A percentile compares a stretch with the other conserved stretches of the same genome.
These are phyloP conservation scores for Clitocybe nebularis DNA, from an alignment of 1,284 basidiomycete species.

Conservation along the genomic window DNA sequence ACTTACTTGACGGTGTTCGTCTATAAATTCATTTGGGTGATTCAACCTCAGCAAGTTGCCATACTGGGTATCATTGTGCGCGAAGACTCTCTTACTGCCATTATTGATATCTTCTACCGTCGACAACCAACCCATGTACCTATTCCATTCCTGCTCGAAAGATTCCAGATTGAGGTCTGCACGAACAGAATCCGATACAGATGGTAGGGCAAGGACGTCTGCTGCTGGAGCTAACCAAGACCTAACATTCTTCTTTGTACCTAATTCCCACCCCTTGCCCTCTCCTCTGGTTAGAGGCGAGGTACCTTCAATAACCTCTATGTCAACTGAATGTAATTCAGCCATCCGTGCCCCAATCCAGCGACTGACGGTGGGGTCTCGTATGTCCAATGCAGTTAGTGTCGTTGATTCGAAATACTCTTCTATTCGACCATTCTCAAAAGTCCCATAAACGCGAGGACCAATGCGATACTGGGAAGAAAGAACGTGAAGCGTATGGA, in stretches of 20 bases:
- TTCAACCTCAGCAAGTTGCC: slow-evolving; percentile 84
- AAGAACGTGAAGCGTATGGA: slow-evolving; percentile 83
- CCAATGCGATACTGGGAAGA: slow-evolving; percentile 85
- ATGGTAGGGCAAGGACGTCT: slow-evolving; percentile 56
- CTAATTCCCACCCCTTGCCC: slow-evolving; percentile 53
- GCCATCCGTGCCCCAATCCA: slow-evolving; percentile 91
- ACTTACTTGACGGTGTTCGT: slow-evolving; percentile 66
- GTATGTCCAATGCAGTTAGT: slow-evolving; percentile 71
- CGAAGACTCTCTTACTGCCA: slow-evolving; percentile 65
- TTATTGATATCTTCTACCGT: slow-evolving; percentile 53
- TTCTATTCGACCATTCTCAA: slow-evolving; percentile 89
- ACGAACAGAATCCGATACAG: slow-evolving; percentile 38
- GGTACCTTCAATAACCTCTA: slow-evolving; percentile 58
- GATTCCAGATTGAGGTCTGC: slow-evolving; percentile 54
- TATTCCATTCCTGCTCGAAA: slow-evolving; percentile 64
- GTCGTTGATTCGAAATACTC: slow-evolving; percentile 89
- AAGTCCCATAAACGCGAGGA: slow-evolving; percentile 90
- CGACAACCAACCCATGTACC: slow-evolving; percentile 67
- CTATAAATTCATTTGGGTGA: slow-evolving; percentile 46
- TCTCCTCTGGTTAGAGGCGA: slow-evolving; percentile 34
- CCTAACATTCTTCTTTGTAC: slow-evolving; percentile 55
- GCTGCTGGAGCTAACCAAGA: slow-evolving; percentile 64
- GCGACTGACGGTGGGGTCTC: slow-evolving; percentile 68
- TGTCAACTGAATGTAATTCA: slow-evolving; percentile 88
- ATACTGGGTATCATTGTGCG: slow-evolving; percentile 93